phyloP scores from a whole-genome alignment of 305 asterid species.

The Vinca major region DNA sequence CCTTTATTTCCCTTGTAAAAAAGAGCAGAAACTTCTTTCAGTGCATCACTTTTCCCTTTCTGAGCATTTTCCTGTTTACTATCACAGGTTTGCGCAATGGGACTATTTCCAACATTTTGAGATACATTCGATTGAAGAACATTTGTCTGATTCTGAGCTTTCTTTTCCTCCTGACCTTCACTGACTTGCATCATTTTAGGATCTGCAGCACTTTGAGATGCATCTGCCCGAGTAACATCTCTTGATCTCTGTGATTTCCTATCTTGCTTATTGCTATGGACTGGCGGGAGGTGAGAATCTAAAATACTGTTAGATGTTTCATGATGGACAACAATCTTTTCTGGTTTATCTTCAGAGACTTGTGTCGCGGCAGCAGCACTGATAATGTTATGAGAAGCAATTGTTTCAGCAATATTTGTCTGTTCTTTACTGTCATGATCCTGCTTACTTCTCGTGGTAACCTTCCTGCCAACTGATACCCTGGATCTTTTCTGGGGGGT shows the following conservation, averaged over 20 bases:
- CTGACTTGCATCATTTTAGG: constrained; percentile 1
- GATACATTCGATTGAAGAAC: constrained; percentile 14
- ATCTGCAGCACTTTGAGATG: constrained; percentile 14
- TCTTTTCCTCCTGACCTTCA: constrained; percentile 5
- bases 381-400: constrained; percentile 28
- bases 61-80: constrained; percentile 8
- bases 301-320: constrained; percentile 13
- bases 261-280: constrained; percentile 10
- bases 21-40: constrained; percentile 3
- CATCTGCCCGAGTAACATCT: constrained; percentile 10
- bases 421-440: constrained; percentile 29
- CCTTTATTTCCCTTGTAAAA: constrained; percentile 1
- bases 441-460: constrained; percentile 36
- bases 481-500: constrained; percentile 61
- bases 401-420: constrained; percentile 24
- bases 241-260: constrained; percentile 4
- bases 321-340: constrained; percentile 4
- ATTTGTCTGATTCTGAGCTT: constrained; percentile 6
- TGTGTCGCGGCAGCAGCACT: constrained; percentile 25
- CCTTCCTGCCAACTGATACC: constrained; percentile 50
- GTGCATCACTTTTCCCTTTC: constrained; percentile 6
- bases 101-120: constrained; percentile 5
- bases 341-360: constrained; percentile 27
- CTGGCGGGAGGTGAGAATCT: constrained; percentile 10
- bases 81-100: constrained; percentile 3